Evolutionary conservation across 139 green algal species (phyloP).

Genomic region (Coelastrella sp.): DNA sequence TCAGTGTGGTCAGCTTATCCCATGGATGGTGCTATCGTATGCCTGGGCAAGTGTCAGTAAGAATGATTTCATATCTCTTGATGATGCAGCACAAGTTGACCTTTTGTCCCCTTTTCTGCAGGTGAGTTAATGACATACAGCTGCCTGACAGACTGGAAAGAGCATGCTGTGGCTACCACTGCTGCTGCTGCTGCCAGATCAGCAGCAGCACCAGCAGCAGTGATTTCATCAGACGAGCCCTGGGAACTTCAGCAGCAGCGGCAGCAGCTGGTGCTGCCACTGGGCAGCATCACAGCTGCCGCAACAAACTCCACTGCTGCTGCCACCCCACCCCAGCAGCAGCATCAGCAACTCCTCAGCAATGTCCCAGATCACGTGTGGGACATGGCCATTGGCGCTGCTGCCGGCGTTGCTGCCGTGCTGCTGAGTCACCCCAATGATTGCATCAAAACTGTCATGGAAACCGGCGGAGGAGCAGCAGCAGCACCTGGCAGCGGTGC

Average conservation of each 20-base stretch:
- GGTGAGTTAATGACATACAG: slow-evolving; percentile 66
- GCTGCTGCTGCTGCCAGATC: neutral
- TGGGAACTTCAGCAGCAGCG: too few species aligned
- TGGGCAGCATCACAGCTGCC: slow-evolving; percentile 36
- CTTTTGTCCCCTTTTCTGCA: neutral
- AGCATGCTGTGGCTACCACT: neutral
- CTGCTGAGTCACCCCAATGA: slow-evolving; percentile 78
- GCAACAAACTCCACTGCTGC: neutral
- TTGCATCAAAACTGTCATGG: slow-evolving; percentile 77
- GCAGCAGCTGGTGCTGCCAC: slow-evolving; percentile 3
- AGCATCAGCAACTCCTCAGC: neutral
- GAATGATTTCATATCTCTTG: too few species aligned
- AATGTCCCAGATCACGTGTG: slow-evolving; percentile 34
- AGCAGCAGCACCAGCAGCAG: neutral
- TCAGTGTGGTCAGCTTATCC: too few species aligned
- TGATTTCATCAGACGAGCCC: neutral
- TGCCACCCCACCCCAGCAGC: neutral
- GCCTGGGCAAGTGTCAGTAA: too few species aligned
- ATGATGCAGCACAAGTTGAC: too few species aligned
- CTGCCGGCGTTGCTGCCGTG: slow-evolving; percentile 69
- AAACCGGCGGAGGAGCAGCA: slow-evolving; percentile 45
- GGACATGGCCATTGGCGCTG: slow-evolving; percentile 72
- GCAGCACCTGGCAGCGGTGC: neutral
- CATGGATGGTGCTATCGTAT: too few species aligned
- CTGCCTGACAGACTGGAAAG: slow-evolving; percentile 51